Conservation (phyloP, 2,329 filamentous ascomycete genomes). For the Paecilomyces variotii region DNA sequence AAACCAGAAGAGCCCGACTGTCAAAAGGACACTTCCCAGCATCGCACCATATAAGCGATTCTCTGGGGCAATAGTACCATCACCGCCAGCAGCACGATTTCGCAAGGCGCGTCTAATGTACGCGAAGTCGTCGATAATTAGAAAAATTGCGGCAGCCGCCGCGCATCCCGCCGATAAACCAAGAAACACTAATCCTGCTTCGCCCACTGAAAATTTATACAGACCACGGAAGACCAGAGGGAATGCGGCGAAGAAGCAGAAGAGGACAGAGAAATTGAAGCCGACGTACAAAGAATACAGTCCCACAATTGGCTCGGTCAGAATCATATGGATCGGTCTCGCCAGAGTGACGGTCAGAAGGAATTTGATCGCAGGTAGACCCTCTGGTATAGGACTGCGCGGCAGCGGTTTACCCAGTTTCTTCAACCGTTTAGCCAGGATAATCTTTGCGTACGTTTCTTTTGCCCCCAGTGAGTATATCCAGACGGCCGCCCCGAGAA, state of each 20-base stretch:
- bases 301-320: conserved; percentile 28
- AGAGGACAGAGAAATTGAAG: conserved; percentile 69
- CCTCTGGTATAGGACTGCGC: conserved; percentile 25
- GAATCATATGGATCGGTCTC: conserved; percentile 56
- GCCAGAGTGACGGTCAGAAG: conserved; percentile 20
- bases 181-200: conserved; percentile 42
- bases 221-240: conserved; percentile 45
- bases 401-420: conserved; percentile 28
- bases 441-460: conserved; percentile 63
- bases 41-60: conserved; percentile 42
- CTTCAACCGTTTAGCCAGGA: conserved; percentile 50
- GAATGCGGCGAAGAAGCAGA: conserved; percentile 78
- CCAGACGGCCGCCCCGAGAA: conserved; percentile 50
- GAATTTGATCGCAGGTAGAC: not conserved
- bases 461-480: conserved; percentile 49
- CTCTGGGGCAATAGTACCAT: conserved; percentile 43
- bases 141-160: conserved; percentile 33
- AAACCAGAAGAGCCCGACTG: conserved; percentile 42
- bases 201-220: conserved; percentile 42
- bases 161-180: conserved; percentile 66
- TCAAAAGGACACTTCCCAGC: conserved; percentile 41
- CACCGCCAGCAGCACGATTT: conserved; percentile 5
- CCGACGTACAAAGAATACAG: not conserved
- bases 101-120: conserved; percentile 10
- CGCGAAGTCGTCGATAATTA: conserved; percentile 10